Evolutionary conservation across 768 basidiomycete genomes (phyloP).

Genomic region (Sporobolomyces roseus): DNA sequence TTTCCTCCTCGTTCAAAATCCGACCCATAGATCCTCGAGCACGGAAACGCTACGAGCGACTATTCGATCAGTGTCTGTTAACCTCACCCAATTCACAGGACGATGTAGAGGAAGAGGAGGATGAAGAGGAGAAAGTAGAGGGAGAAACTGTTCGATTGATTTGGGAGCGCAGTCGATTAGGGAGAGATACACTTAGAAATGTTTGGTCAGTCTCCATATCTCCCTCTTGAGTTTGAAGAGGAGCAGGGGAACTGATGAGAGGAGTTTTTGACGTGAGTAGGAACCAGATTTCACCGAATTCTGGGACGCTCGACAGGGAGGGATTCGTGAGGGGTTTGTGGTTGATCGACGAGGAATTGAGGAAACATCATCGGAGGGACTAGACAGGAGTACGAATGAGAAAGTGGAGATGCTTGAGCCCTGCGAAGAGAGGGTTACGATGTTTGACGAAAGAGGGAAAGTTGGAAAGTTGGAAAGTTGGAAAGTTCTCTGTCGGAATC

Average conservation of each 20-base stretch:
- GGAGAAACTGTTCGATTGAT: slow-evolving; percentile 14
- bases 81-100: neutral
- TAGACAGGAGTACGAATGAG: neutral
- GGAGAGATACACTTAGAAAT: neutral
- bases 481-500: no score
- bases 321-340: slow-evolving; percentile 15
- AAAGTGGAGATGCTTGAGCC: no score
- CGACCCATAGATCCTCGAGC: slow-evolving; percentile 22
- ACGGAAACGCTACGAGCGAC: slow-evolving; percentile 16
- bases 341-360: slow-evolving; percentile 27
- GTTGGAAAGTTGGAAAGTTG: no score
- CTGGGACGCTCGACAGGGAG: slow-evolving; percentile 1
- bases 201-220: slow-evolving; percentile 15
- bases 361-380: neutral
- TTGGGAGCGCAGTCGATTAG: slow-evolving; percentile 29
- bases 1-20: neutral
- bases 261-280: slow-evolving; percentile 1
- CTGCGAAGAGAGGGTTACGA: no score
- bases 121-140: slow-evolving; percentile 4
- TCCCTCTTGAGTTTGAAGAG: neutral
- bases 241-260: neutral
- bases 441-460: no score
- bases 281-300: neutral
- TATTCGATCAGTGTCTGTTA: slow-evolving; percentile 6
- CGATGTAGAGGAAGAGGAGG: neutral